phyloP scores from a whole-genome alignment of 108 stramenopile genomes.

The Hondaea fermentalgiana region DNA sequence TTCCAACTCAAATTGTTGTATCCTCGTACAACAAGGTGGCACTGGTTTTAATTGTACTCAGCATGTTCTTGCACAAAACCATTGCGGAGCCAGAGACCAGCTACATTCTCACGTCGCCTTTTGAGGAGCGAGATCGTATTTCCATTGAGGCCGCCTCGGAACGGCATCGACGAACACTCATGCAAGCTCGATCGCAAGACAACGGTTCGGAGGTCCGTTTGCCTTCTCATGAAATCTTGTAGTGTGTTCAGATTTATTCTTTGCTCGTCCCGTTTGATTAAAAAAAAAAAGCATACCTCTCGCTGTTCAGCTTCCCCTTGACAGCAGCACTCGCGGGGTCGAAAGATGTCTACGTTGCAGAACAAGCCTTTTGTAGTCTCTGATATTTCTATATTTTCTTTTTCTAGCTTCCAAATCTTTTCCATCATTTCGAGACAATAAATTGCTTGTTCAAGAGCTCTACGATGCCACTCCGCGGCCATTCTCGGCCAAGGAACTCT shows the following conservation, averaged over 20 bases:
- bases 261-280: background rate
- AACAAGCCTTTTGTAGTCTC: no score
- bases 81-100: background rate
- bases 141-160: conserved; percentile 6
- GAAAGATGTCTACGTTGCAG: no score
- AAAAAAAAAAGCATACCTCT: background rate
- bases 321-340: no score
- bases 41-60: background rate
- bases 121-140: background rate
- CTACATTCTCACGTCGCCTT: conserved; percentile 8
- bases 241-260: background rate
- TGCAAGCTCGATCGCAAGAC: background rate
- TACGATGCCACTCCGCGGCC: no score
- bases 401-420: no score
- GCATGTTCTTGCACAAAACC: conserved; percentile 3
- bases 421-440: no score
- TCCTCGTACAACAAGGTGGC: background rate
- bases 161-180: background rate
- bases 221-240: background rate
- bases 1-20: background rate
- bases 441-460: no score
- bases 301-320: background rate
- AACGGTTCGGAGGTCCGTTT: background rate
- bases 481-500: no score
- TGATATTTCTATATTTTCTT: no score